Conservation (phyloP, 75 land plant species). For the Selaginella moellendorffii region DNA sequence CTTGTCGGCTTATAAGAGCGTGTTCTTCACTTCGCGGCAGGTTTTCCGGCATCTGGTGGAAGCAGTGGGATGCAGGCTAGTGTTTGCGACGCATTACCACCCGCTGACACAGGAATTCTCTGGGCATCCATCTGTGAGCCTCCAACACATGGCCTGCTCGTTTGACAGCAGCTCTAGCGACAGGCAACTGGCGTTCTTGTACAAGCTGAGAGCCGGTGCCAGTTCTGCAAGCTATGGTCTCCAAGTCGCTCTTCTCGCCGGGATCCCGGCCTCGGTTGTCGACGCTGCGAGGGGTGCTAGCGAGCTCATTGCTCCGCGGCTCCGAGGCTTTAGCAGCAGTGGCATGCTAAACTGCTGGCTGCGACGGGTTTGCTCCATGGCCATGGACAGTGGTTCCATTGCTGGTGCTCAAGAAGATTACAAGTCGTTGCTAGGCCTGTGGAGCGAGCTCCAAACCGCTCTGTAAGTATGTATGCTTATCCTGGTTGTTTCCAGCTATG, state of each 20-base stretch:
- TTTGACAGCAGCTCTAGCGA: slow-evolving; percentile 24
- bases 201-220: slow-evolving; percentile 52
- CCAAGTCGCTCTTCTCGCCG: slow-evolving; percentile 76
- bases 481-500: too few relatives aligned
- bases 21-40: slow-evolving; percentile 21
- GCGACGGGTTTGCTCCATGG: too few relatives aligned
- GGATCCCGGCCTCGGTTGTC: slow-evolving; percentile 48
- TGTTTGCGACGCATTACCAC: slow-evolving; percentile 94
- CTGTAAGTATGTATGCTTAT: too few relatives aligned
- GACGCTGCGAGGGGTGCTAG: slow-evolving; percentile 29
- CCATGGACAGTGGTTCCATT: too few relatives aligned
- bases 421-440: too few relatives aligned
- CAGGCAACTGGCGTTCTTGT: slow-evolving; percentile 52
- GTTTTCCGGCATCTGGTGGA: slow-evolving; percentile 83
- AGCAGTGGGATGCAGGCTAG: slow-evolving; percentile 55
- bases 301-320: too few relatives aligned
- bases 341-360: too few relatives aligned
- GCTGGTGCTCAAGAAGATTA: too few relatives aligned
- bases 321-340: too few relatives aligned
- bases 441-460: too few relatives aligned
- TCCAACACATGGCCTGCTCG: slow-evolving; percentile 76
- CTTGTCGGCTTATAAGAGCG: not conserved
- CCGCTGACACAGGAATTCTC: slow-evolving; percentile 77
- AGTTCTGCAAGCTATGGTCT: slow-evolving; percentile 85
- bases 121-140: slow-evolving; percentile 56